Base-by-base conservation (phyloP, 2,329 filamentous ascomycete species). In the Paecilomyces formosus region DNA sequence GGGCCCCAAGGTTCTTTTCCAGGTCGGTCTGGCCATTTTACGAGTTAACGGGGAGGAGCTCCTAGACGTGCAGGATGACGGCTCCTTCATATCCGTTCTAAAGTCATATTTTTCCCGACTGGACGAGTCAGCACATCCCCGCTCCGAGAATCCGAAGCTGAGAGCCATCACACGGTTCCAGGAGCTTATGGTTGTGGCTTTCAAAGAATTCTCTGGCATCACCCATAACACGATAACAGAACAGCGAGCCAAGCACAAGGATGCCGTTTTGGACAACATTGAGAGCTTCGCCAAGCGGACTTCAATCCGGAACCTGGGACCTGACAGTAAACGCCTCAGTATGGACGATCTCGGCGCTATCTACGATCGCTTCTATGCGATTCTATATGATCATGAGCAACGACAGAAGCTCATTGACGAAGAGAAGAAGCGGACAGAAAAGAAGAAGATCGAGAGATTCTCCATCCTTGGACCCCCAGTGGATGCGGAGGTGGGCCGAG, bases 151-250 rank as follows among this genome's bases (percentile, higher is more conserved):
- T 63, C 87, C 92, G 2, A 99, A 97, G 76, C 80, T 97, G 56
- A 85, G 93, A 56, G 91, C 92, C 0, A 94, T 99, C 57, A 99
- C 95, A 5, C 85, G 90, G 53, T 99, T 99, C 72, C 94, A 99
- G 69, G 94, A 97, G 73, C 84, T 99, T 58, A 97, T 99, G 92
- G 94, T 99, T 2, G 94, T 97, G 21, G 94, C 94, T 0, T 99
- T 99, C 78, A 97, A 97, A 66, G 94, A 99, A 70, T 99, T 99
- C 70, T 89, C 93, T 0, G 90, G 88, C 49, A 96, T 99, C 65
- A 99, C 94, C 0, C 93, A 99, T 70, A 88, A 86, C 69, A 96
- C 88, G 55, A 92, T 99, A 61, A 89, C 88, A 0, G 94, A 97
- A 64, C 83, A 95, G 69, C 87, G 94, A 22, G 81, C 89, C 49